These are phyloP conservation scores for Sonneratia alba DNA, from an alignment of 345 rosid species.

Conservation along the genomic window DNA sequence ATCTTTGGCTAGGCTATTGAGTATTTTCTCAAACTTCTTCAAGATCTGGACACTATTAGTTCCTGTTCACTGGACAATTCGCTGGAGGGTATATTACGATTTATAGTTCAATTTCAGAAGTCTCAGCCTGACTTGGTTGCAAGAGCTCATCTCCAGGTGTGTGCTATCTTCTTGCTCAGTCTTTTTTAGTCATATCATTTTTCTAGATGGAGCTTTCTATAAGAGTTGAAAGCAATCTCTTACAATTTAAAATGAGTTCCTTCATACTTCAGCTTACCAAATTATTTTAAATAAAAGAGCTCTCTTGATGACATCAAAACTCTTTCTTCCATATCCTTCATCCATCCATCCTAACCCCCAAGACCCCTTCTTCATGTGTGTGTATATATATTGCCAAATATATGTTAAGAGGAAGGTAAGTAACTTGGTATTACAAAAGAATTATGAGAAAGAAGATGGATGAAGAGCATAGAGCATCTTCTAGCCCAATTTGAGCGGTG, in stretches of 20 bases:
- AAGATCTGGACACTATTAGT: slow-evolving; percentile 69
- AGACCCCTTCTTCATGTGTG: too few species aligned
- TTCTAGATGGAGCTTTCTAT: neutral
- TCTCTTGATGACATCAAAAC: too few species aligned
- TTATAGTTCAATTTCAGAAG: slow-evolving; percentile 78
- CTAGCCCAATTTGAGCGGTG: too few species aligned
- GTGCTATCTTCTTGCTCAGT: neutral
- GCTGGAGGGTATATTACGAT: slow-evolving; percentile 60
- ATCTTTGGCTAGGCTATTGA: slow-evolving; percentile 59
- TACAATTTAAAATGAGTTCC: neutral
- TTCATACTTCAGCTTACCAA: neutral
- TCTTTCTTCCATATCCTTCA: too few species aligned
- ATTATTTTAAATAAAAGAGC: too few species aligned
- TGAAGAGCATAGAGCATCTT: too few species aligned
- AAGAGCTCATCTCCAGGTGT: slow-evolving; percentile 95
- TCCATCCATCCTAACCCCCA: too few species aligned
- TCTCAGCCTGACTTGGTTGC: slow-evolving; percentile 85
- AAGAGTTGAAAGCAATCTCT: too few species aligned
- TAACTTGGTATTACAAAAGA: too few species aligned
- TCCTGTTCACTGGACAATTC: slow-evolving; percentile 58
- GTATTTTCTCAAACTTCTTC: slow-evolving; percentile 88
- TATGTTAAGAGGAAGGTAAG: too few species aligned
- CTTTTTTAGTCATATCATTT: neutral
- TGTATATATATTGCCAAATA: too few species aligned
- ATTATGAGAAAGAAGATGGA: too few species aligned